These are phyloP conservation scores for Pythium grandisporangium DNA, from an alignment of 352 stramenopile species.

Conservation along the genomic window DNA sequence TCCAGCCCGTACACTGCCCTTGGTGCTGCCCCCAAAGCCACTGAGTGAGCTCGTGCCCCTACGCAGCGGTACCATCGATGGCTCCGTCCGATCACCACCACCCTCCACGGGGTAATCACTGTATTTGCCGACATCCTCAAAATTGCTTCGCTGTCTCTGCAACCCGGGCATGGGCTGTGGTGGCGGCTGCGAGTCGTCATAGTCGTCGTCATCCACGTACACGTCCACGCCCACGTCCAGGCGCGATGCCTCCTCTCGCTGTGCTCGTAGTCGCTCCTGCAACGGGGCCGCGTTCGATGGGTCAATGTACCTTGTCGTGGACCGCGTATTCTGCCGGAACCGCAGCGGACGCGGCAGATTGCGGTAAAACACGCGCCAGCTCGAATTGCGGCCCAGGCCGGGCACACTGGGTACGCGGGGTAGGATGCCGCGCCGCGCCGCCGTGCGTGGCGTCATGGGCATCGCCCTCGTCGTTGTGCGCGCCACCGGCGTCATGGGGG, in stretches of 20 bases:
- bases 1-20: too few relatives aligned
- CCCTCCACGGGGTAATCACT: constrained; percentile 1
- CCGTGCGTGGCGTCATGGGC: constrained; percentile 6
- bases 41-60: too few relatives aligned
- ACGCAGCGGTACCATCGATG: too few relatives aligned
- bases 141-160: constrained; percentile 11
- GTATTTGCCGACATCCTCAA: constrained; percentile 13
- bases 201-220: neutral
- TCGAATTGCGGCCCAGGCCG: constrained; percentile 22
- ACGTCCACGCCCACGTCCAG: neutral
- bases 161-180: constrained; percentile 1
- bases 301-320: constrained; percentile 69
- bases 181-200: too few relatives aligned
- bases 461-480: constrained; percentile 4
- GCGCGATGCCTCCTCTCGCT: constrained; percentile 36
- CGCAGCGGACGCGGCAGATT: constrained; percentile 55
- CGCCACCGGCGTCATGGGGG: too few relatives aligned
- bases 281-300: constrained; percentile 58
- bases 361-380: constrained; percentile 57
- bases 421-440: neutral
- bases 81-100: too few relatives aligned
- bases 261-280: constrained; percentile 33
- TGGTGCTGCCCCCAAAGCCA: too few relatives aligned
- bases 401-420: constrained; percentile 3
- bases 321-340: constrained; percentile 70